phyloP scores from a whole-genome alignment of 371 early-diverging fungal species.

The Mucor irregularis region DNA sequence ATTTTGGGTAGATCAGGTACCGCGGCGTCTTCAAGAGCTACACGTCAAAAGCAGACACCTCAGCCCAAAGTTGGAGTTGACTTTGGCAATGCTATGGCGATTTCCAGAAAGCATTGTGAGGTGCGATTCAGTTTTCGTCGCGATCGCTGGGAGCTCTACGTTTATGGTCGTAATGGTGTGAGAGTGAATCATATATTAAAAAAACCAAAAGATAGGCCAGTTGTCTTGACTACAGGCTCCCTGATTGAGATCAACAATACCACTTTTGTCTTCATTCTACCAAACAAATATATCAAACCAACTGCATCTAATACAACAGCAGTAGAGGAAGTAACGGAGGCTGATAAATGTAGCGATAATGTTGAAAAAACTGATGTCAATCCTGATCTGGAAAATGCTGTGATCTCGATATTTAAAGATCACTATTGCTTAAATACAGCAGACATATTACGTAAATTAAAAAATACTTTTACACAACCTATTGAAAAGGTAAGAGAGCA shows the following conservation, averaged over 20 bases:
- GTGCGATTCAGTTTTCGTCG: slow-evolving; percentile 28
- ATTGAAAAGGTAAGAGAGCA: slow-evolving; percentile 10
- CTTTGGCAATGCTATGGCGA: slow-evolving; percentile 34
- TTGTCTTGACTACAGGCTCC: slow-evolving; percentile 28
- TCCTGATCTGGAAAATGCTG: slow-evolving; percentile 3
- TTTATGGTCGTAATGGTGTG: slow-evolving; percentile 44
- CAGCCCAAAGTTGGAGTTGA: slow-evolving; percentile 27
- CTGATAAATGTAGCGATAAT: no score
- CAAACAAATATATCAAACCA: slow-evolving; percentile 15
- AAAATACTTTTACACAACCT: not conserved
- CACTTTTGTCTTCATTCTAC: slow-evolving; percentile 42
- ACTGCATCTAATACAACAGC: not conserved
- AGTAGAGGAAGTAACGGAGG: slow-evolving; percentile 1
- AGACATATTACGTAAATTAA: slow-evolving; percentile 2
- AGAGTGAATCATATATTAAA: slow-evolving; percentile 34
- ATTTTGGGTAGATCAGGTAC: slow-evolving; percentile 36
- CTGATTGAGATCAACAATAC: slow-evolving; percentile 37
- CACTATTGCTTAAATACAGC: not conserved
- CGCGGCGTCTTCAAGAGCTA: not conserved
- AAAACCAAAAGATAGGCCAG: slow-evolving; percentile 23
- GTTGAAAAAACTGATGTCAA: not conserved
- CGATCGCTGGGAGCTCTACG: slow-evolving; percentile 40
- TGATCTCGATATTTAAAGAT: slow-evolving; percentile 1
- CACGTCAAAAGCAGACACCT: not conserved
- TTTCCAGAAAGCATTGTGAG: slow-evolving; percentile 48